Conservation (phyloP, 1,139 yeast genomes). For the Suhomyces guaymorum region DNA sequence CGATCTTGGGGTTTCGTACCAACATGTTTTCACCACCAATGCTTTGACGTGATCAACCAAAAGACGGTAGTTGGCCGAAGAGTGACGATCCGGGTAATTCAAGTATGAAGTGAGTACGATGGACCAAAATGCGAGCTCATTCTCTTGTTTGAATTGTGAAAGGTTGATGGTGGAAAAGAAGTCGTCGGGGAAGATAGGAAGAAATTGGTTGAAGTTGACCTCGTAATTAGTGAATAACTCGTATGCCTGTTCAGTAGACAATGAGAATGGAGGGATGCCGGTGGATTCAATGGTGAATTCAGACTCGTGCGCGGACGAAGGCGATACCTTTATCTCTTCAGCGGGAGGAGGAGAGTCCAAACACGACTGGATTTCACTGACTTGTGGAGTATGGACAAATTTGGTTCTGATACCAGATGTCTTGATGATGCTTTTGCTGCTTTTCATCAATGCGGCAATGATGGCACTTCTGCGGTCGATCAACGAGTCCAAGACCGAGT, state of each 20-base stretch:
- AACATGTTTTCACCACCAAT: constrained; percentile 45
- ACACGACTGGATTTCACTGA: constrained; percentile 32
- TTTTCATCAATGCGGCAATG: constrained; percentile 25
- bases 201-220: constrained; percentile 33
- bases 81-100: constrained; percentile 19
- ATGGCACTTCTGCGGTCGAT: constrained; percentile 28
- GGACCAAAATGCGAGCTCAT: constrained; percentile 46
- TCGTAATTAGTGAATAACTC: constrained; percentile 34
- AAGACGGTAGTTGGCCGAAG: constrained; percentile 23
- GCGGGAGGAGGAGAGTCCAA: constrained; percentile 21
- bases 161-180: constrained; percentile 33
- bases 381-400: constrained; percentile 14
- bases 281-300: constrained; percentile 21
- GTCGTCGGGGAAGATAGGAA: constrained; percentile 45
- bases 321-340: background rate
- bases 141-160: constrained; percentile 27
- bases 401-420: constrained; percentile 8
- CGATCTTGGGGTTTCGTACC: constrained; percentile 50
- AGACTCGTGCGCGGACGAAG: background rate
- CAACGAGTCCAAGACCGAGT: constrained; percentile 27
- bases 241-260: constrained; percentile 32
- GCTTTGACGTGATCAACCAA: constrained; percentile 39
- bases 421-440: constrained; percentile 17
- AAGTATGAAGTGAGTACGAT: constrained; percentile 39
- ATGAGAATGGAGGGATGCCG: constrained; percentile 22